These are phyloP conservation scores for Meredithiella fracta DNA, from an alignment of 2,329 filamentous ascomycete genomes.

Conservation along the genomic window DNA sequence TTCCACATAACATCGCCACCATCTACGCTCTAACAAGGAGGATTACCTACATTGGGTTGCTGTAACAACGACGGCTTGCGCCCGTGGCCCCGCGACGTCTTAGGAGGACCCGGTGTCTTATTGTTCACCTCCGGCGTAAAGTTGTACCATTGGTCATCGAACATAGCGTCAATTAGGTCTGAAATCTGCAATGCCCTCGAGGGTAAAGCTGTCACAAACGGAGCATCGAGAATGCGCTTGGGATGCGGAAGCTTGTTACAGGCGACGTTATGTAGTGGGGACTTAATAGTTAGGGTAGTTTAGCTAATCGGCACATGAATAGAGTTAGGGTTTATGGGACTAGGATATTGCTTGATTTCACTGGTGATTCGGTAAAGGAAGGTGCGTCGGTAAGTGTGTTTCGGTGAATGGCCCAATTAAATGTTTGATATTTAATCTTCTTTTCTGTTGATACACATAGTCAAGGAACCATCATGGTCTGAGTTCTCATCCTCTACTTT, in stretches of 20 bases:
- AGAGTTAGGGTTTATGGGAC: not conserved
- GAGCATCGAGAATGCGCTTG: not conserved
- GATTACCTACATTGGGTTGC: conserved; percentile 41
- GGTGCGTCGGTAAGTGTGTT: not conserved
- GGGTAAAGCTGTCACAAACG: not conserved
- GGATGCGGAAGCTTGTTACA: conserved; percentile 8
- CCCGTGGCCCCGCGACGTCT: conserved; percentile 29
- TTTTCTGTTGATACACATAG: not conserved
- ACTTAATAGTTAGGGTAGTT: not conserved
- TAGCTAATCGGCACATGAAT: conserved; percentile 7
- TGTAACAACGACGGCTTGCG: conserved; percentile 55
- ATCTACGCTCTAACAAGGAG: not conserved
- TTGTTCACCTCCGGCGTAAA: conserved; percentile 48
- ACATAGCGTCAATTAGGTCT: conserved; percentile 34
- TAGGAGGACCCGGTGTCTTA: conserved; percentile 23
- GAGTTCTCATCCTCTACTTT: not conserved
- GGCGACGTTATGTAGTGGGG: conserved; percentile 13
- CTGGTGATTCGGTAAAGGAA: not conserved
- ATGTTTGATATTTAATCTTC: not conserved
- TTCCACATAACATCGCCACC: not conserved
- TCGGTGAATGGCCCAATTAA: not conserved
- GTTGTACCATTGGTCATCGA: conserved; percentile 74
- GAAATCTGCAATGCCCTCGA: not conserved
- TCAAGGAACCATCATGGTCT: not conserved
- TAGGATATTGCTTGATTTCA: not conserved